Base-by-base conservation (phyloP, 345 rosid genomes). In the Sonneratia alba region DNA sequence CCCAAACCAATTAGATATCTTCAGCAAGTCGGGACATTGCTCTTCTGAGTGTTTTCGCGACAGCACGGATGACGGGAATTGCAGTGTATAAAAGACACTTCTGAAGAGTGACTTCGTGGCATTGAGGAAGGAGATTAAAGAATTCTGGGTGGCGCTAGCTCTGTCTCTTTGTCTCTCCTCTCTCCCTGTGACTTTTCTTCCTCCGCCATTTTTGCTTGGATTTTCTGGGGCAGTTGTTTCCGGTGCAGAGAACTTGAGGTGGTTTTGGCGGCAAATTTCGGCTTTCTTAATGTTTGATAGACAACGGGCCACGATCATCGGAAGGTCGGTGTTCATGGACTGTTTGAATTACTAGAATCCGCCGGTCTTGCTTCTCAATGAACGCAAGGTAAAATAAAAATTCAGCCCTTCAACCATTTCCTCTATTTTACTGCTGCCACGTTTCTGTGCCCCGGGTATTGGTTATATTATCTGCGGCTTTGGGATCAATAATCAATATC, bases 181-280 rank as follows among this genome's bases (percentile, higher is more conserved):
- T 47, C 14, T 47, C 51, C 9, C 51, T 47, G 14, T 13, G 15
- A 47, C 85, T 85, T 85, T 80, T 76, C 87, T 85, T 83, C 66
- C 45, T 70, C 89, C 89, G 87, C 84, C 86, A 84, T 78, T 82
- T 69, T 72, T 81, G 51, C 78, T 75, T 74, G 69, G 51, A 47
- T 4, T 47, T 47, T 9, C 51, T 9, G 51, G 51, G 51, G 51
- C 51, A 9, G 51, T 47, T 47, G 13, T 7, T 47, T 47, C 51
- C 15, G 71, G 61, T 80, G 34, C 87, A 81, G 70, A 62, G 81
- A 71, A 78, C 79, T 74, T 78, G 77, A 61, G 51, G 51, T 36
- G 66, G 49, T 67, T 40, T 34, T 8, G 68, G 14, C 43, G 15
- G 51, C 51, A 47, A 47, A 47, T 13, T 47, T 47, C 13, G 51